Conservation (phyloP, 2,329 filamentous ascomycete genomes). For the Phialophora macrospora region DNA sequence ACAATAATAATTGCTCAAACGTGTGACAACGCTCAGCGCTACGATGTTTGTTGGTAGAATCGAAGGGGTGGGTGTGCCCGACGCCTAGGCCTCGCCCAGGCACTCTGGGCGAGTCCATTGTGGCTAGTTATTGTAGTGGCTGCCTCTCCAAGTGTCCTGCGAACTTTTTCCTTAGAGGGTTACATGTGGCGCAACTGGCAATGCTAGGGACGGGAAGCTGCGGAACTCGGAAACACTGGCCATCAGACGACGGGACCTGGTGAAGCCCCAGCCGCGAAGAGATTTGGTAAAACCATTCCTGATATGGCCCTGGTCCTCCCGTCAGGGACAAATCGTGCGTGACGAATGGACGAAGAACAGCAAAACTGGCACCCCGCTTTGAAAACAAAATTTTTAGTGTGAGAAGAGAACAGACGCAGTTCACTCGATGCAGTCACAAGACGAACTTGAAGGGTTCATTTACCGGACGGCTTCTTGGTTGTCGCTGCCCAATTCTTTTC, state of each 20-base stretch:
- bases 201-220: slow-evolving; percentile 1
- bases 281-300: slow-evolving; percentile 10
- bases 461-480: slow-evolving; percentile 8
- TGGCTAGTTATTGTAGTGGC: not conserved
- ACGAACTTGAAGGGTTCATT: slow-evolving; percentile 11
- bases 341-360: slow-evolving; percentile 17
- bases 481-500: slow-evolving; percentile 14
- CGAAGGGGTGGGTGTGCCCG: not conserved
- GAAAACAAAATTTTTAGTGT: slow-evolving; percentile 18
- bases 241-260: not conserved
- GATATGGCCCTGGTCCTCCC: slow-evolving; percentile 4
- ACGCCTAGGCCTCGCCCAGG: not conserved
- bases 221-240: not conserved
- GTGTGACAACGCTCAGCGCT: not conserved
- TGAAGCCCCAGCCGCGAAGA: not conserved
- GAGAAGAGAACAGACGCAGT: slow-evolving; percentile 8
- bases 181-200: slow-evolving; percentile 1
- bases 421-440: slow-evolving; percentile 20
- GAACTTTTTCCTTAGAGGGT: not conserved
- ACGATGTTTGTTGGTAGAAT: not conserved
- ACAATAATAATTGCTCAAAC: not conserved
- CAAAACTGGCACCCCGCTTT: slow-evolving; percentile 7
- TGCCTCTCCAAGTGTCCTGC: not conserved
- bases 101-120: not conserved
- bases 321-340: slow-evolving; percentile 11